Base-by-base conservation (phyloP, 805 yeast species). In the Yueomyces sp. region DNA sequence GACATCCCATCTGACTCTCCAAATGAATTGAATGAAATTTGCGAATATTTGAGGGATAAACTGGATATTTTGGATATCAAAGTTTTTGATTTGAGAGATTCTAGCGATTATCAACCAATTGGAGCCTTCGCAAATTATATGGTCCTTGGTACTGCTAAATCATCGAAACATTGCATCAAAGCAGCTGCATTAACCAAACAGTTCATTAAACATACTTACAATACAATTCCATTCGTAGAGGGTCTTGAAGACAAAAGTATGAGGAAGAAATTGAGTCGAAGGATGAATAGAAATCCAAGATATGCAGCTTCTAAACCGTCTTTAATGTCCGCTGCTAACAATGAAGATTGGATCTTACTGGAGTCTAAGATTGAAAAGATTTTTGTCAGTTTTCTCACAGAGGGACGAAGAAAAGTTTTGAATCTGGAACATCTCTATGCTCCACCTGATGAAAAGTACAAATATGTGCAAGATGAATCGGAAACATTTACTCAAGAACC, bases 331-430 rank as follows among this genome's bases (percentile, higher is more conserved):
- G 33, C 9, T 30, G 33, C 9, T 6, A 82, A 84, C 12, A 49
- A 63, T 4, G 86, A 85, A 52, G 74, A 84, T 28, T 88, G 97
- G 97, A 77, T 85, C 27, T 76, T 85, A 73, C 67, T 87, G 40
- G 86, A 85, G 52, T 73, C 85, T 41, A 67, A 70, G 29, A 62
- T 74, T 2, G 81, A 79, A 47, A 76, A 76, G 36, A 72, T 86
- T 3, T 73, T 69, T 44, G 70, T 88, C 32, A 95, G 88, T 60
- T 61, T 88, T 19, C 62, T 88, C 53, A 85, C 95, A 0, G 68
- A 70, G 4, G 79, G 77, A 37, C 74, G 90, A 59, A 69, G 96
- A 46, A 57, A 60, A 19, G 79, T 74, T 45, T 63, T 90, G 49
- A 77, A 84, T 53, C 68, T 88, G 55, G 95, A 86, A 57, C 67